Conservation (phyloP, 768 basidiomycete species). For the Auriculariales sp. region DNA sequence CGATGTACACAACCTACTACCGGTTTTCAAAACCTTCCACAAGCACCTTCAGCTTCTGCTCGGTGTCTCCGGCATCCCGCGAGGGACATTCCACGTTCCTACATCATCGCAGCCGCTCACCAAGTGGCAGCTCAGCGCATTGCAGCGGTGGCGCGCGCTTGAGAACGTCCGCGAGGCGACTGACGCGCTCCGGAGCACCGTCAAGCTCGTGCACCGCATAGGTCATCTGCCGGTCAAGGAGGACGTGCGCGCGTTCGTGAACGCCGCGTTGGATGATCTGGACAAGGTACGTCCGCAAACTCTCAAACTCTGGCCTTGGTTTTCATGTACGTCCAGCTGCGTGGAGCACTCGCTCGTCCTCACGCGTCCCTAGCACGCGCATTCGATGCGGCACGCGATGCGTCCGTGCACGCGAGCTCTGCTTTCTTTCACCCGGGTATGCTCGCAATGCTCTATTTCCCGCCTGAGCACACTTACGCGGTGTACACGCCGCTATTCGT, state of each 20-base stretch:
- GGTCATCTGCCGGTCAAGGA: constrained; percentile 83
- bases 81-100: constrained; percentile 7
- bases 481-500: constrained; percentile 94
- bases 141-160: constrained; percentile 51
- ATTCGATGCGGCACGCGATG: constrained; percentile 56
- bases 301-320: constrained; percentile 8
- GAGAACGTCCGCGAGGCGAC: constrained; percentile 55
- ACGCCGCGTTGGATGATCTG: constrained; percentile 53
- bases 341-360: constrained; percentile 40
- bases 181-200: constrained; percentile 70
- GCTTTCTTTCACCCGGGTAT: constrained; percentile 94
- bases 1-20: constrained; percentile 22
- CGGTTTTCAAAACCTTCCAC: constrained; percentile 49
- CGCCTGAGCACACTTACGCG: constrained; percentile 93
- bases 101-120: constrained; percentile 30
- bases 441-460: constrained; percentile 92
- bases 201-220: constrained; percentile 72
- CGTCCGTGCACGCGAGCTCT: constrained; percentile 24
- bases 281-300: constrained; percentile 45
- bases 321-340: background rate
- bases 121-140: constrained; percentile 70
- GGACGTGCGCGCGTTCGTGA: constrained; percentile 60
- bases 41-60: constrained; percentile 67
- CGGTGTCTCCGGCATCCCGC: constrained; percentile 54
- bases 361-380: constrained; percentile 56